These are phyloP conservation scores for Raphanus raphanistrum DNA, from an alignment of 345 rosid species.

Conservation along the genomic window DNA sequence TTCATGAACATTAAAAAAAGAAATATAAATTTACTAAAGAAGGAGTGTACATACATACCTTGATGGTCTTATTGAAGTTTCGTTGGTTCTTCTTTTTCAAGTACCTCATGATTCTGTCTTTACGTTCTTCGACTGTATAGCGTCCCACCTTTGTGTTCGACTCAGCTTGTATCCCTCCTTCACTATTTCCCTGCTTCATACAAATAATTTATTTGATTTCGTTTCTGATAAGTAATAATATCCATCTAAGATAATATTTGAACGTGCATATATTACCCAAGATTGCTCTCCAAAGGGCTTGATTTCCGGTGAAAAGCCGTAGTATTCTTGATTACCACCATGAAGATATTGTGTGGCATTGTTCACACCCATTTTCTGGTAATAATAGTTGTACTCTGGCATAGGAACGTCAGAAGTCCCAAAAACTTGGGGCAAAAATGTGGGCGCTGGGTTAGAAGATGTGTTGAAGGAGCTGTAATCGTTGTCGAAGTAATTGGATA, in stretches of 20 bases:
- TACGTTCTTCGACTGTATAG: conserved; percentile 81
- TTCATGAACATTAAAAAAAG: background rate
- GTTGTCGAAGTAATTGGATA: conserved; percentile 26
- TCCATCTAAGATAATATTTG: background rate
- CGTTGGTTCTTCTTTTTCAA: conserved; percentile 90
- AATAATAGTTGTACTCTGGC: conserved; percentile 39
- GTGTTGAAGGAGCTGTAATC: conserved; percentile 24
- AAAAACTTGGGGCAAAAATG: conserved; percentile 18
- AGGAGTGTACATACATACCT: conserved; percentile 43
- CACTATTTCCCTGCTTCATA: conserved; percentile 45
- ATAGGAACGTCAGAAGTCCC: conserved; percentile 46
- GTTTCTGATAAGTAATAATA: background rate
- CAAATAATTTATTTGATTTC: background rate
- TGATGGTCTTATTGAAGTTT: conserved; percentile 89
- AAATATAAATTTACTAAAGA: background rate
- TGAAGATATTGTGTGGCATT: conserved; percentile 39
- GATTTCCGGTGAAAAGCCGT: conserved; percentile 44
- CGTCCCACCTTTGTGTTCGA: conserved; percentile 57
- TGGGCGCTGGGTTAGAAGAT: conserved; percentile 24
- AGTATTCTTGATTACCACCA: conserved; percentile 53
- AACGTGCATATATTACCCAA: conserved; percentile 37
- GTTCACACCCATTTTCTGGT: conserved; percentile 24
- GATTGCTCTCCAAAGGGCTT: conserved; percentile 48
- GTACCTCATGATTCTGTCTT: conserved; percentile 80
- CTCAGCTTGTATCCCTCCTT: conserved; percentile 47